Base-by-base conservation (phyloP, 176 grass and related monocot species). In the Elymus sibiricus region DNA sequence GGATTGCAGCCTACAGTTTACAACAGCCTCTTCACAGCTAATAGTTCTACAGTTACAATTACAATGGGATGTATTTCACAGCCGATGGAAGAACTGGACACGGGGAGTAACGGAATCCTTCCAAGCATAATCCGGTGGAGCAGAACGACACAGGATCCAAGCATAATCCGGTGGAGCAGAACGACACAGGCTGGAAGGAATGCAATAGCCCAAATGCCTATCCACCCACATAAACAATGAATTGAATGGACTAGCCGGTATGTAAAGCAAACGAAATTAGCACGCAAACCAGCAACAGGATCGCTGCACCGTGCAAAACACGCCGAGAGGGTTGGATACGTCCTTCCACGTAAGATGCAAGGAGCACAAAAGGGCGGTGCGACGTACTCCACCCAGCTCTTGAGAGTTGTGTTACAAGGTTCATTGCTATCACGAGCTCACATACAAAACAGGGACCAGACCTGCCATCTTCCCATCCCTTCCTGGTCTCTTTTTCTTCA, bases 401-500 rank as follows among this genome's bases (percentile, higher is more conserved):
- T 14, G 11, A 37, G 8, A 60, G 11, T 55, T 69, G 42, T 60
- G 24, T 13, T 42, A 25, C 77, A 80, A 29, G 37, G 74, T 51
- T 58, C 25, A 38, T 2, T 9, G 40, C 66, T 71, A 79, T 97
- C 87, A 91, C 66, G 92, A 97, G 70, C 85, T 97, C 76, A 99
- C 92, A 73, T 99, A 99, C 46, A 99, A 86, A 87, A 99, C 97
- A 76, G 97, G 97, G 79, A 97, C 94, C 72, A 99, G 82, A 53
- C 97, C 97, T 43, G 88, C 94, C 68, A 85, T 87, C 77, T 94
- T 97, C 76, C 97, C 94, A 84, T 99, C 97, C 88, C 97, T 99
- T 88, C 97, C 94, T 42, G 97, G 92, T n/a, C 94, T 93, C 87
- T 90, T 99, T 77, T 99, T 97, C 92, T 99, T 99, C 64, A 99